phyloP scores from a whole-genome alignment of 228 moss, liverwort and hornwort species.

The Sphagnum fallax region DNA sequence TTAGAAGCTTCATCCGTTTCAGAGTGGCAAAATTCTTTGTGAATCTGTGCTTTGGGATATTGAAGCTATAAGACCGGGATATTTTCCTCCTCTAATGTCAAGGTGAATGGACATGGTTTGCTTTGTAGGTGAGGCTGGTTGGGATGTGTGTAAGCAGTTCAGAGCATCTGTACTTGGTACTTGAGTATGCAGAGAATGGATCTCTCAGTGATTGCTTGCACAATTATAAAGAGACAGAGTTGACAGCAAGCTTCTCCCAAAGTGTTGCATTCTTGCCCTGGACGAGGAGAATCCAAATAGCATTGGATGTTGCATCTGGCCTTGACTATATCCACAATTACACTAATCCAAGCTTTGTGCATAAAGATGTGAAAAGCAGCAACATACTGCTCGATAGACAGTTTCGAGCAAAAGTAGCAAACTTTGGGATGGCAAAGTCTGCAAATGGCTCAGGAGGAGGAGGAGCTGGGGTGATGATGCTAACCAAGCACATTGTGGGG shows the following conservation, averaged over 20 bases:
- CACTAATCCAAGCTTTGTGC: slow-evolving; percentile 43
- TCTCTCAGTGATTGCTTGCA: slow-evolving; percentile 48
- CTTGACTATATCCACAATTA: slow-evolving; percentile 67
- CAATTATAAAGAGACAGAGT: slow-evolving; percentile 19
- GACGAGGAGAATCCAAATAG: slow-evolving; percentile 38
- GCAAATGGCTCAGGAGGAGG: slow-evolving; percentile 22
- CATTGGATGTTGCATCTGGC: slow-evolving; percentile 47
- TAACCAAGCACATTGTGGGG: slow-evolving; percentile 87
- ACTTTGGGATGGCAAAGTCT: slow-evolving; percentile 62
- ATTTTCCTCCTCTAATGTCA: no score
- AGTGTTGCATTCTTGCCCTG: slow-evolving; percentile 46
- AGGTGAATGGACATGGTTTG: no score
- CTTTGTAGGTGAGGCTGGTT: slow-evolving; percentile 26
- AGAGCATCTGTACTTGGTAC: slow-evolving; percentile 70
- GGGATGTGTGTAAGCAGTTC: slow-evolving; percentile 49
- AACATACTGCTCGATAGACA: slow-evolving; percentile 44
- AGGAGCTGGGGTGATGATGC: slow-evolving; percentile 12
- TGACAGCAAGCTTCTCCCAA: slow-evolving; percentile 14
- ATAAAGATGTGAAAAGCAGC: slow-evolving; percentile 60
- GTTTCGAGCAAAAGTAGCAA: slow-evolving; percentile 62
- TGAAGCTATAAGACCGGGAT: no score
- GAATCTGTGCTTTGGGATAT: no score
- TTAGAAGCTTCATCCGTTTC: no score
- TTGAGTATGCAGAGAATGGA: slow-evolving; percentile 76
- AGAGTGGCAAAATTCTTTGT: no score